Evolutionary conservation across 192 early-diverging fungal genomes (phyloP).

Genomic region (Coemansia sp.): DNA sequence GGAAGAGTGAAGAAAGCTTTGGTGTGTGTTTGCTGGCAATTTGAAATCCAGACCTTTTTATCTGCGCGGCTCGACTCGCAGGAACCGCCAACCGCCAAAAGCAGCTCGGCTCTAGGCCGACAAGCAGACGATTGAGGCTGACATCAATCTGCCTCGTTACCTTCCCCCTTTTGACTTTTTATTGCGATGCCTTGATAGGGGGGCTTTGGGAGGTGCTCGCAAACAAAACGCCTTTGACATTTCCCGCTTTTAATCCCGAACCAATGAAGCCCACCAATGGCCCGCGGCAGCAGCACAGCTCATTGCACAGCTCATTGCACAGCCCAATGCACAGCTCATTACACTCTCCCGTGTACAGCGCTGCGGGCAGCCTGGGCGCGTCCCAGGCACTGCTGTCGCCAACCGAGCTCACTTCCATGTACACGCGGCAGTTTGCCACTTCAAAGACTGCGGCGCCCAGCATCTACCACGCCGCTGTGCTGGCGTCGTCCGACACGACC

Average conservation of each 20-base stretch:
- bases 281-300: constrained; percentile 10
- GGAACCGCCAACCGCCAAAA: background rate
- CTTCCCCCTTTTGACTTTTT: background rate
- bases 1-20: constrained; percentile 2
- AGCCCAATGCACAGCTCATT: constrained; percentile 27
- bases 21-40: too few species aligned
- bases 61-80: background rate
- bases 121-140: background rate
- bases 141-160: background rate
- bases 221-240: background rate
- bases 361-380: constrained; percentile 9
- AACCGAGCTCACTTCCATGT: constrained; percentile 47
- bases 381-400: constrained; percentile 21
- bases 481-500: constrained; percentile 21
- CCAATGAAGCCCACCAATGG: constrained; percentile 14
- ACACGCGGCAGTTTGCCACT: constrained; percentile 46
- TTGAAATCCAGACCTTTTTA: background rate
- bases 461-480: constrained; percentile 37
- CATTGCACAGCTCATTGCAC: constrained; percentile 32
- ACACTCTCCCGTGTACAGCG: constrained; percentile 36
- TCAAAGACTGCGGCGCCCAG: constrained; percentile 27
- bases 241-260: background rate
- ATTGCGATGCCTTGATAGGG: background rate
- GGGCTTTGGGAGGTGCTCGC: background rate
- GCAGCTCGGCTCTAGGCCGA: background rate